Evolutionary conservation across 768 basidiomycete genomes (phyloP), one percentile per base, ranked within the genome.

Genomic region (Inosperma sp.): DNA sequence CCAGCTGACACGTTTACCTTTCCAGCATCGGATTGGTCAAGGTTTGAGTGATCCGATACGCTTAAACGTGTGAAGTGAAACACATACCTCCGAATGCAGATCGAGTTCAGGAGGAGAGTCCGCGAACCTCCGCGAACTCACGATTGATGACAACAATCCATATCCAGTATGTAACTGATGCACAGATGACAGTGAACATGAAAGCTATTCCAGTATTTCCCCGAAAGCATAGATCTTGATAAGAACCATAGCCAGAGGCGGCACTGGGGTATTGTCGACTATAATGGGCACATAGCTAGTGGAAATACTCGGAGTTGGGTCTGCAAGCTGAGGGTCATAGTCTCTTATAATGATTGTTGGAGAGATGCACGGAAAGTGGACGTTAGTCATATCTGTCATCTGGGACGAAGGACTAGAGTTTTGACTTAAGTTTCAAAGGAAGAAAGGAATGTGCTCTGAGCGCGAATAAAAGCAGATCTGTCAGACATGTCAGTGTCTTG

Each of bases 161-260:
- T 36, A 64, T 45, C 60, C 64, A 67, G 47, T 61, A 65, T 7
- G 52, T 48, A 19, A 65, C 35, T 13, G 60, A 58, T 9, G 55
- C 51, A 4, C 64, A 14, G 13, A 61, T 37, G 9, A 62, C 56
- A n/a, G 48, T 53, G 22, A 57, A 17, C 51, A 68, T 54, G 42
- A 68, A 62, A 2, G 59, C 62, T 29, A 68, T 57, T 2, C 67
- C n/a, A n/a, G n/a, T n/a, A n/a, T n/a, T n/a, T n/a, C 67, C 8
- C 63, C 60, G 17, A 62, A 68, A 7, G 59, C 67, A 30, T 68
- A 68, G 7, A 65, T 46, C 30, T 65, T 63, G 33, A 65, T 29
- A 5, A 56, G 58, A 19, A 66, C 51, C 61, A 63, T 56, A 12
- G 54, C 60, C 16, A 56, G 52, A 14, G 55, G 45, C 2, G 62